Conservation (phyloP, 768 basidiomycete species). For the Stropharia rugosoannulata region DNA sequence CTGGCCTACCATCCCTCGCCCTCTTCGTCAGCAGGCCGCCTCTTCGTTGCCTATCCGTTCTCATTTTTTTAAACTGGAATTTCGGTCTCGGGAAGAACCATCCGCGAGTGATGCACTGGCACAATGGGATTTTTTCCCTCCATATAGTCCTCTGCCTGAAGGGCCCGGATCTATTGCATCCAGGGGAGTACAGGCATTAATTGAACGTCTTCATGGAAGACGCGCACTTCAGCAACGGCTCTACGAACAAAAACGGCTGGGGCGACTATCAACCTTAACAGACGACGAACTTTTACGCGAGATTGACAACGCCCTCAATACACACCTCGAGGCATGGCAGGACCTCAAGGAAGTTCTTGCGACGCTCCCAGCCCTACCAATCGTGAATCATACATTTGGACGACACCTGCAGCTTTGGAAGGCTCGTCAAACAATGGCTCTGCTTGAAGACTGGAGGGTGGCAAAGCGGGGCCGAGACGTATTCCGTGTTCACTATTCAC, state of each 20-base stretch:
- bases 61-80: background rate
- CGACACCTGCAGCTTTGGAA: background rate
- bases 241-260: background rate
- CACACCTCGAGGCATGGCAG: background rate
- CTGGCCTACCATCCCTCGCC: background rate
- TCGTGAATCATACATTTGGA: background rate
- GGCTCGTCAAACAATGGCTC: background rate
- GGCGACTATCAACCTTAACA: background rate
- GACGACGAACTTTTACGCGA: background rate
- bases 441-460: background rate
- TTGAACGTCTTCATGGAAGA: background rate
- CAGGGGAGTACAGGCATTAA: background rate
- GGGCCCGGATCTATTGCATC: background rate
- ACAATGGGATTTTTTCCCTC: background rate
- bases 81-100: background rate
- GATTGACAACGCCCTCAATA: background rate
- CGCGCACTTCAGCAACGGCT: background rate
- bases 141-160: background rate
- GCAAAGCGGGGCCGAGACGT: background rate
- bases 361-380: background rate
- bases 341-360: background rate
- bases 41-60: background rate
- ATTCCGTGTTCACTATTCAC: background rate
- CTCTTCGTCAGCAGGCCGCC: background rate
- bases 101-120: background rate